Evolutionary conservation across 306 rosid species (phyloP).

Genomic region (Begonia peltatifolia): DNA sequence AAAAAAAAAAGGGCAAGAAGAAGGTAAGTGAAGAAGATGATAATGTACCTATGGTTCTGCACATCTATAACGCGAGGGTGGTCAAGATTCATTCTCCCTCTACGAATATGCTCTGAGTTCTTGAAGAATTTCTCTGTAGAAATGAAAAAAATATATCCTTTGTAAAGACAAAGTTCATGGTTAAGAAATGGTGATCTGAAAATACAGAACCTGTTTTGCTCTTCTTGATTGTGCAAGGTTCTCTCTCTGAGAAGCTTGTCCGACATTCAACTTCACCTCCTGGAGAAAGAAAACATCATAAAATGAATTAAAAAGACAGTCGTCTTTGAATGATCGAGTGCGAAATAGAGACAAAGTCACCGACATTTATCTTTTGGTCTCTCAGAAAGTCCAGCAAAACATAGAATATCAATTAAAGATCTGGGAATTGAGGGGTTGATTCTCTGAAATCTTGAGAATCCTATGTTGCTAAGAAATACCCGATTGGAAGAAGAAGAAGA

Average conservation of each 20-base stretch:
- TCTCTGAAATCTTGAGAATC: too few relatives aligned
- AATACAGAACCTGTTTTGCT: slow-evolving; percentile 72
- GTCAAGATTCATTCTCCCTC: slow-evolving; percentile 85
- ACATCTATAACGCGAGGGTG: slow-evolving; percentile 94
- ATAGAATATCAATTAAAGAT: too few relatives aligned
- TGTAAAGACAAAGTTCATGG: too few relatives aligned
- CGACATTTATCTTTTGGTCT: not conserved
- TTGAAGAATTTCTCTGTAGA: slow-evolving; percentile 76
- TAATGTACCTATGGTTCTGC: slow-evolving; percentile 67
- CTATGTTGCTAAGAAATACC: not conserved
- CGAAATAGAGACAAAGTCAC: not conserved
- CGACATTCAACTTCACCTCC: slow-evolving; percentile 71
- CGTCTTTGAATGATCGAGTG: not conserved
- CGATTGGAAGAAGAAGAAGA: slow-evolving; percentile 4
- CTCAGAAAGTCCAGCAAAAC: not conserved
- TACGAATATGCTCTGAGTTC: slow-evolving; percentile 50
- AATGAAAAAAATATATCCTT: too few relatives aligned
- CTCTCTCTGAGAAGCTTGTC: slow-evolving; percentile 92
- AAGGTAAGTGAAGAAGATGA: slow-evolving; percentile 3
- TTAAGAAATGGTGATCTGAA: too few relatives aligned
- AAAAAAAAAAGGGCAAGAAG: slow-evolving; percentile 9
- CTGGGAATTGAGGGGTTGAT: too few relatives aligned
- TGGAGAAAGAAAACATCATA: slow-evolving; percentile 25
- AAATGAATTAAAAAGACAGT: slow-evolving; percentile 4
- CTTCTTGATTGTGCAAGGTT: slow-evolving; percentile 78